Evolutionary conservation across 164 flowering plant species (phyloP), one percentile per base, ranked within the genome.

Genomic region (Vitis rupestris): DNA sequence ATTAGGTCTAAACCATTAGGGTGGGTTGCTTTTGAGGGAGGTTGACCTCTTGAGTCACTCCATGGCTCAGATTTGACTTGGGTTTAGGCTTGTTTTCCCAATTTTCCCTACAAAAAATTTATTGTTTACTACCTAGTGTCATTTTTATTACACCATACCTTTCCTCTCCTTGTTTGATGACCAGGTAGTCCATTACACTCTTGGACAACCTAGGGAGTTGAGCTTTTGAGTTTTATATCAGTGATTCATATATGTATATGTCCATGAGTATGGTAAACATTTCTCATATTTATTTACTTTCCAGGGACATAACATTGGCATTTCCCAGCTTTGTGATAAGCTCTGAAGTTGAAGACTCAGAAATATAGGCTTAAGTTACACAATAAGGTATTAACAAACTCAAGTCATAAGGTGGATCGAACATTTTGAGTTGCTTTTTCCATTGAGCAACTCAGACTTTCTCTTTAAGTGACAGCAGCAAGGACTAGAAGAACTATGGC

Each of bases 321-420:
- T 92, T 94, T 76, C 98, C 98, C 1, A 94, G 98, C 79, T 94
- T 94, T 77, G 86, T 84, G 69, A 11, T 89, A 53, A 81, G 69
- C 57, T 68, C 92, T 1, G 95, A 90, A 80, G 84, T 83, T 19
- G 96, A 88, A 65, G 93, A 90, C 56, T 72, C 79, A 44, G 80
- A 78, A 16, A 19, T 78, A 12, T 74, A 55, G 67, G 60, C 55
- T 52, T 27, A 37, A 17, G 3, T 30, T 30, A 0, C 44, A 37
- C 44, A 37, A 37, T 37, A 37, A 37, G 44, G 44, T 6, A 37
- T 37, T 23, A 23, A 37, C 44, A 37, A 37, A 37, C 27, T 23
- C 27, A 23, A 23, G 27, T 1, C 27, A 23, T 23, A 23, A 23
- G 27, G 27, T 23, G 27, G 27, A 23, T 23, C 27, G 27, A 23